These are phyloP conservation scores for Stachybotrys echinatus DNA, from an alignment of 2,329 filamentous ascomycete species.

Conservation along the genomic window DNA sequence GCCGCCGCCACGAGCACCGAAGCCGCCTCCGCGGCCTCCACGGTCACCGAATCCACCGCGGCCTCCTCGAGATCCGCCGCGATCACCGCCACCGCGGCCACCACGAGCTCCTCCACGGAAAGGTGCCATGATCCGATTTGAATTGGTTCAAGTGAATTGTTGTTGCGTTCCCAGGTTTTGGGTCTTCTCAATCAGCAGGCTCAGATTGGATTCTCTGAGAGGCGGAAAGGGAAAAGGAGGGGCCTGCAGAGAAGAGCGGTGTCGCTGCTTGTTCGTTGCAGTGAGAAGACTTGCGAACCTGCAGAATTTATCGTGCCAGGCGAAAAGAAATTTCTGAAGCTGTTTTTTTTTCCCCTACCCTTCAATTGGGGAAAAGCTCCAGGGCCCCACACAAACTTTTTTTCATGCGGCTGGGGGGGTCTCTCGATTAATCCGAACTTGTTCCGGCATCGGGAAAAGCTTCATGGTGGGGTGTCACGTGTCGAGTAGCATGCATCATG, in stretches of 20 bases:
- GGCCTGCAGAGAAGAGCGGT: not conserved
- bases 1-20: conserved; percentile 23
- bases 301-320: conserved; percentile 10
- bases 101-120: conserved; percentile 16
- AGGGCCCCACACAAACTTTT: not conserved
- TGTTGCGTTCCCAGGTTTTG: too few relatives aligned
- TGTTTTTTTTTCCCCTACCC: conserved; percentile 10
- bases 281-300: too few relatives aligned
- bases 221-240: not conserved
- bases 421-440: conserved; percentile 15
- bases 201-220: too few relatives aligned
- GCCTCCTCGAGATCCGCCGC: conserved; percentile 9
- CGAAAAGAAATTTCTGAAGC: conserved; percentile 33
- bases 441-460: conserved; percentile 9
- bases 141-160: not conserved
- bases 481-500: conserved; percentile 1
- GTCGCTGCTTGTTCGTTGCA: too few relatives aligned
- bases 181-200: too few relatives aligned
- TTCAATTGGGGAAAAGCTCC: conserved; percentile 1
- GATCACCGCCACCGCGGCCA: conserved; percentile 27
- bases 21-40: conserved; percentile 24
- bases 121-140: conserved; percentile 23
- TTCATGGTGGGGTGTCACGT: conserved; percentile 13
- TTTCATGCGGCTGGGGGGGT: conserved; percentile 12
- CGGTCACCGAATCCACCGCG: conserved; percentile 31